Evolutionary conservation across 1,284 basidiomycete species (phyloP).

Genomic region (Pyrrhoderma lamaoense): DNA sequence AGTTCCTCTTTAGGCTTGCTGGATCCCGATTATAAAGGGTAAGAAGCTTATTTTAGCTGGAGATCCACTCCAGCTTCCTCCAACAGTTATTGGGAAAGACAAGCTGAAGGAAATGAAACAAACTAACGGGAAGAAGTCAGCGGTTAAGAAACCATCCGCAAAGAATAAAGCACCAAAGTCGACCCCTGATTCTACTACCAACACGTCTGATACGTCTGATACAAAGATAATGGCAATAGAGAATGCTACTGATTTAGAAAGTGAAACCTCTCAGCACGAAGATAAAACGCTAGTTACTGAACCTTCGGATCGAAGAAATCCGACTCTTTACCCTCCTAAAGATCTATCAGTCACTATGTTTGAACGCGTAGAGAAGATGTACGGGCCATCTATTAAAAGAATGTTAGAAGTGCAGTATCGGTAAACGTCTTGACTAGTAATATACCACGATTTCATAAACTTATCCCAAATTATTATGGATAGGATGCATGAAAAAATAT

Average conservation of each 20-base stretch:
- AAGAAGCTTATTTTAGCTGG: slow-evolving; percentile 86
- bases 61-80: slow-evolving; percentile 88
- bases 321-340: slow-evolving; percentile 44
- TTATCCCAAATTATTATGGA: not conserved
- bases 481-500: slow-evolving; percentile 87
- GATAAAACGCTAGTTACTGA: too few relatives aligned
- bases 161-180: not conserved
- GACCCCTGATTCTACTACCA: not conserved
- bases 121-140: slow-evolving; percentile 11
- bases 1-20: slow-evolving; percentile 63
- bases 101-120: slow-evolving; percentile 31
- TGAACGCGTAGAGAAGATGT: slow-evolving; percentile 82
- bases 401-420: slow-evolving; percentile 86
- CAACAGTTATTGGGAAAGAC: slow-evolving; percentile 74
- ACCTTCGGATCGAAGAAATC: not conserved
- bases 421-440: slow-evolving; percentile 32
- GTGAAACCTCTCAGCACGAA: too few relatives aligned
- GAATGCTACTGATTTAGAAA: too few relatives aligned
- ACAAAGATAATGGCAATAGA: not conserved
- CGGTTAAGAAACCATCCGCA: slow-evolving; percentile 3
- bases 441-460: not conserved
- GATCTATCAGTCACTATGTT: slow-evolving; percentile 88
- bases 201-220: not conserved
- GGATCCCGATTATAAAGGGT: slow-evolving; percentile 90
- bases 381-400: slow-evolving; percentile 76